Conservation (phyloP, 139 green algal genomes). For the Chlorella sp. region DNA sequence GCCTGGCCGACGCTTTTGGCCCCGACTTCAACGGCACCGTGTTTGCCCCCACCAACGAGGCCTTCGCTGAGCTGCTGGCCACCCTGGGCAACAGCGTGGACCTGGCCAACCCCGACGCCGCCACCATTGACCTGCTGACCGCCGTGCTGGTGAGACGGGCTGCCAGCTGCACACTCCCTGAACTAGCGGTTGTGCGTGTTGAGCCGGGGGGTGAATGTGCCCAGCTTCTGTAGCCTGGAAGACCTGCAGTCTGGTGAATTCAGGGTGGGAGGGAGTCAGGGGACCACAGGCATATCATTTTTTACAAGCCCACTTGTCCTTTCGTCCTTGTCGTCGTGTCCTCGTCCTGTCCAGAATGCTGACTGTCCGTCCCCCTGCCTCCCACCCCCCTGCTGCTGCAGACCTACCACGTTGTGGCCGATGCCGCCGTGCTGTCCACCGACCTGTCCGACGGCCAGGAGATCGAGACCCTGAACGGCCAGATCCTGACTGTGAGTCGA, state of each 20-base stretch:
- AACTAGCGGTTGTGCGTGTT: too few relatives aligned
- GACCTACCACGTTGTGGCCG: background rate
- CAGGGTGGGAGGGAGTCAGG: too few relatives aligned
- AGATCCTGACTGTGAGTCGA: background rate
- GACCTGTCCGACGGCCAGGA: background rate
- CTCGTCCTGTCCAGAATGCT: background rate
- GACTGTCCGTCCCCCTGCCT: background rate
- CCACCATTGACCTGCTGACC: background rate
- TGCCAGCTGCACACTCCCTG: background rate
- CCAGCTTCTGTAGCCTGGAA: too few relatives aligned
- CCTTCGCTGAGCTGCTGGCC: background rate
- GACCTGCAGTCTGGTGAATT: too few relatives aligned
- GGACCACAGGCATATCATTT: too few relatives aligned
- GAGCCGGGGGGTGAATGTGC: too few relatives aligned
- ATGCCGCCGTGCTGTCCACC: background rate
- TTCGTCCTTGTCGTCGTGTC: too few relatives aligned
- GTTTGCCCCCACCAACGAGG: slow-evolving; percentile 14
- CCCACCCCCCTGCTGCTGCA: background rate
- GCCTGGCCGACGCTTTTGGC: background rate
- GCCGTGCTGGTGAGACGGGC: background rate
- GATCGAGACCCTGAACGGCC: background rate
- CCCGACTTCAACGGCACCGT: background rate
- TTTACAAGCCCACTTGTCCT: too few relatives aligned
- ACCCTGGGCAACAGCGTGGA: background rate
- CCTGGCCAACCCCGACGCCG: background rate